Percentiles rank a stretch among this genome's conserved stretches.
These are phyloP conservation scores for Rubia occidens DNA, from an alignment of 305 asterid genomes.

Conservation along the genomic window DNA sequence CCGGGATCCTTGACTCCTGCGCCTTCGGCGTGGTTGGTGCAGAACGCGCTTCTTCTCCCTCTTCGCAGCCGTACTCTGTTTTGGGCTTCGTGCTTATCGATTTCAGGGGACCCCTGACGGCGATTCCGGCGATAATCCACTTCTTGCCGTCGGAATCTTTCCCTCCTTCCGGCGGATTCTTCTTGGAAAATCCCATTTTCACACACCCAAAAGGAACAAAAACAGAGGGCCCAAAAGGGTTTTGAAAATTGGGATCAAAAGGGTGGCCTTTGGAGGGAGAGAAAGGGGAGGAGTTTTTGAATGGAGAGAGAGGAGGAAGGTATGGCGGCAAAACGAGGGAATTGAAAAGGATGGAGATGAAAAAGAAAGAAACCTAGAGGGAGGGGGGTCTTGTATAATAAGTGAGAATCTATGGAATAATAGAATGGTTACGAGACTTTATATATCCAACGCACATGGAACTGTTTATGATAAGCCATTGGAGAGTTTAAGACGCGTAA, in stretches of 20 bases:
- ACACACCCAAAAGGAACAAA: not conserved
- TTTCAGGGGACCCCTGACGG: slow-evolving; percentile 43
- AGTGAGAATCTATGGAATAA: slow-evolving; percentile 11
- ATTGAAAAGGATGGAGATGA: slow-evolving; percentile 9
- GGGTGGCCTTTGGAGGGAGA: slow-evolving; percentile 11
- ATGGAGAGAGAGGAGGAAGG: slow-evolving; percentile 16
- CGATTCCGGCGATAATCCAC: slow-evolving; percentile 53
- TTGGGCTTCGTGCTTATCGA: slow-evolving; percentile 37
- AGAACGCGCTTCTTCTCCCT: slow-evolving; percentile 33
- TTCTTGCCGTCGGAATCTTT: slow-evolving; percentile 42
- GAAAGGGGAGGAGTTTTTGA: slow-evolving; percentile 11
- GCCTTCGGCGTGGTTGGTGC: slow-evolving; percentile 68
- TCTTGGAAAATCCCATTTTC: slow-evolving; percentile 50
- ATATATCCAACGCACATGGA: not conserved
- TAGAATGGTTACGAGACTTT: not conserved
- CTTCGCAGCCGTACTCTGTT: slow-evolving; percentile 14
- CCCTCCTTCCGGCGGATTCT: slow-evolving; percentile 32
- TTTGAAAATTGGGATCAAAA: slow-evolving; percentile 6
- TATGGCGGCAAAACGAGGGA: slow-evolving; percentile 50
- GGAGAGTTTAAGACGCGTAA: slow-evolving; percentile 8
- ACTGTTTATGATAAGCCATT: slow-evolving; percentile 15
- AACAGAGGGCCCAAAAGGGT: not conserved
- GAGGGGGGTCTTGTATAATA: not conserved
- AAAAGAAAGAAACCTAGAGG: slow-evolving; percentile 18
- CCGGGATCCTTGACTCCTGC: slow-evolving; percentile 58